Conservation (phyloP, 441 rosid genomes). For the Biscutella laevigata region DNA sequence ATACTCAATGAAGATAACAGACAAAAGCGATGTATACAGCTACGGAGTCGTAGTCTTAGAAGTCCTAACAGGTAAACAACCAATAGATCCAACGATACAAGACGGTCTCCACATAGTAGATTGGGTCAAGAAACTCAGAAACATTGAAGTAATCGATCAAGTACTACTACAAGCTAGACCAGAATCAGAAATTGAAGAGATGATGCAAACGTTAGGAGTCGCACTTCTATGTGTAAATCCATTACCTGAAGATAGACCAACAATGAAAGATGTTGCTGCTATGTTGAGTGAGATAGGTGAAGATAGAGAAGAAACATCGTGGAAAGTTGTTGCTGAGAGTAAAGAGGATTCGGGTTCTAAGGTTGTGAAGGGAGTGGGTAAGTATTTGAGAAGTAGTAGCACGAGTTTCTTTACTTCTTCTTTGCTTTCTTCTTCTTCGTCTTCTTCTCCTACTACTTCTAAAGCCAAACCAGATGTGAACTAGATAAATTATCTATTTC, state of each 20-base stretch:
- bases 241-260: slow-evolving; percentile 53
- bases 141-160: slow-evolving; percentile 37
- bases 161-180: slow-evolving; percentile 31
- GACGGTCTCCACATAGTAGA: slow-evolving; percentile 62
- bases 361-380: slow-evolving; percentile 16
- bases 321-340: slow-evolving; percentile 30
- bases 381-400: slow-evolving; percentile 35
- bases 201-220: slow-evolving; percentile 46
- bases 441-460: slow-evolving; percentile 24
- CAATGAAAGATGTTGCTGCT: slow-evolving; percentile 71
- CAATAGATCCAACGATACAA: slow-evolving; percentile 69
- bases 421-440: slow-evolving; percentile 42
- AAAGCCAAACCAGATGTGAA: slow-evolving; percentile 30
- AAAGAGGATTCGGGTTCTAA: slow-evolving; percentile 15
- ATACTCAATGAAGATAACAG: slow-evolving; percentile 58
- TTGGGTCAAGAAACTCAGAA: slow-evolving; percentile 45
- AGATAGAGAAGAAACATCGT: slow-evolving; percentile 39
- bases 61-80: slow-evolving; percentile 64
- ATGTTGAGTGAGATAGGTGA: slow-evolving; percentile 58
- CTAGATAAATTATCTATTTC: too few species aligned
- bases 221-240: slow-evolving; percentile 52
- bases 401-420: slow-evolving; percentile 61
- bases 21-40: slow-evolving; percentile 65
- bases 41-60: slow-evolving; percentile 61
- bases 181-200: slow-evolving; percentile 42